These are phyloP conservation scores for Lentinula aciculospora DNA, from an alignment of 768 basidiomycete genomes.

Conservation along the genomic window DNA sequence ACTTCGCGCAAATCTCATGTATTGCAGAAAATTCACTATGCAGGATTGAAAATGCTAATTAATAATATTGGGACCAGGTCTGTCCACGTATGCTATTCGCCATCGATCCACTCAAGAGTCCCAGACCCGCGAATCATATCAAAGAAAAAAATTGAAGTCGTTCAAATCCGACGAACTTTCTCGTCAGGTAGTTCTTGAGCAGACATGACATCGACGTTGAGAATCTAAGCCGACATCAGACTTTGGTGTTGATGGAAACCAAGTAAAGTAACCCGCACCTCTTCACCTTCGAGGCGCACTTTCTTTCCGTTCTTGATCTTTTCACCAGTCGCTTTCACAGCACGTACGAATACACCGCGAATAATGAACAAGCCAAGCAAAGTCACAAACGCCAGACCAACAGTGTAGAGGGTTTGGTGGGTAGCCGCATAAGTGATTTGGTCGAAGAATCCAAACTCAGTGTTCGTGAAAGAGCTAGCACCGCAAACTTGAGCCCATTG, in stretches of 20 bases:
- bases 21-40: background rate
- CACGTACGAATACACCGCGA: constrained; percentile 17
- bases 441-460: constrained; percentile 18
- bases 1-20: background rate
- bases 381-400: constrained; percentile 31
- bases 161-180: background rate
- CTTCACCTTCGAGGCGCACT: constrained; percentile 4
- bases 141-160: no score
- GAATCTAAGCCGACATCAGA: background rate
- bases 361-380: constrained; percentile 32
- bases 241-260: background rate
- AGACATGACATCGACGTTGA: background rate
- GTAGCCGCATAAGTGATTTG: constrained; percentile 15
- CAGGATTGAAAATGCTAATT: background rate
- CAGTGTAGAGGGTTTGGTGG: constrained; percentile 27
- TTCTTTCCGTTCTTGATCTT: background rate
- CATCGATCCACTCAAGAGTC: background rate
- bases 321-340: constrained; percentile 20
- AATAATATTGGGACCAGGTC: background rate
- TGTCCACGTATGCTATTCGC: background rate
- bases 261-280: background rate
- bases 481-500: constrained; percentile 47
- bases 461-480: constrained; percentile 16
- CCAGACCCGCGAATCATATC: background rate
- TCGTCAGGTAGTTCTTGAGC: background rate